These are phyloP conservation scores for Vicia villosa DNA, from an alignment of 306 rosid species.

Conservation along the genomic window DNA sequence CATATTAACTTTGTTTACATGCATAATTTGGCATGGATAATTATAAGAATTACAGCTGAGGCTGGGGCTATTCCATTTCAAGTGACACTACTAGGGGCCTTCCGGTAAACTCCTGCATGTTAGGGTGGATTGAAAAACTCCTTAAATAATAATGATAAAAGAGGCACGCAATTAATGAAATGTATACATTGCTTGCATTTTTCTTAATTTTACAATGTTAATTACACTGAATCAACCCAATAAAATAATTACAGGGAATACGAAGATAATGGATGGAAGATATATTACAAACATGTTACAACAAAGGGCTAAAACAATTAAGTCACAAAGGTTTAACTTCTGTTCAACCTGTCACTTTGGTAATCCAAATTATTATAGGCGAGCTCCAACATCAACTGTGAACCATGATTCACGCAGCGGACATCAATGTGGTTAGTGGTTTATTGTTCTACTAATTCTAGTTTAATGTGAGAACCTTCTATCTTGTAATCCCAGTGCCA, in stretches of 20 bases:
- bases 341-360: slow-evolving; percentile 61
- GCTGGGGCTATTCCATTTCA: no score
- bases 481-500: slow-evolving; percentile 86
- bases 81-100: no score
- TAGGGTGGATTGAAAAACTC: no score
- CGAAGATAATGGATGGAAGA: slow-evolving; percentile 11
- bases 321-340: slow-evolving; percentile 56
- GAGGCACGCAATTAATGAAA: slow-evolving; percentile 24
- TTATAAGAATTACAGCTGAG: no score
- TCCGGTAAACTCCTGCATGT: no score
- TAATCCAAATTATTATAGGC: slow-evolving; percentile 34
- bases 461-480: slow-evolving; percentile 62
- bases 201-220: slow-evolving; percentile 31
- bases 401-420: slow-evolving; percentile 80
- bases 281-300: slow-evolving; percentile 38
- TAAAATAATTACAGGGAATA: not conserved
- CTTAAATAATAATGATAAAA: not conserved
- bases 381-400: slow-evolving; percentile 59
- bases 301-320: slow-evolving; percentile 5
- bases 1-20: no score
- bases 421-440: slow-evolving; percentile 30
- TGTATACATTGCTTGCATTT: slow-evolving; percentile 32
- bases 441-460: slow-evolving; percentile 65
- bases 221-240: slow-evolving; percentile 36
- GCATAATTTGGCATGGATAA: no score